Evolutionary conservation across 352 stramenopile species (phyloP).

Genomic region (Globisporangium solare): DNA sequence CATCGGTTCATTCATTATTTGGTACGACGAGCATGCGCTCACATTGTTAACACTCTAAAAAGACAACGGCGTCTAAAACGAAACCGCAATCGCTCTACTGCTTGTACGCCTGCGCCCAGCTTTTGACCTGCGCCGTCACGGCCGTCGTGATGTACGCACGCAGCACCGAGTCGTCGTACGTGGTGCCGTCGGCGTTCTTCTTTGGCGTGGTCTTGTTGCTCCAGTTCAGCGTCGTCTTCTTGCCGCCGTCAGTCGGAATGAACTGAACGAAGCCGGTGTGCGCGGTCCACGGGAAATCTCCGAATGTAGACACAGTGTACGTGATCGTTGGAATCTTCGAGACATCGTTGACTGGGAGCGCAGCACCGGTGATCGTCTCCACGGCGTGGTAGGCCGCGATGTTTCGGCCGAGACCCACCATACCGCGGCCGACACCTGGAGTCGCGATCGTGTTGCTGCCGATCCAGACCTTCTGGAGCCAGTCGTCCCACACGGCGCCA

Average conservation of each 20-base stretch:
- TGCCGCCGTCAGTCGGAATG: neutral
- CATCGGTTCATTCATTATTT: too few relatives aligned
- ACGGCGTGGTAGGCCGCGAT: neutral
- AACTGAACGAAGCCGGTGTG: neutral
- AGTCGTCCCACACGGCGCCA: neutral
- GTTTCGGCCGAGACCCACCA: neutral
- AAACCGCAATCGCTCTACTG: too few relatives aligned
- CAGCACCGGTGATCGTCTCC: neutral
- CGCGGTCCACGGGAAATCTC: neutral
- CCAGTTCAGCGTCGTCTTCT: neutral
- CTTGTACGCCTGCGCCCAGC: too few relatives aligned
- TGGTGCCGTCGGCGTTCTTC: neutral
- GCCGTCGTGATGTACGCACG: too few relatives aligned
- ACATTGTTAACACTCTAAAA: too few relatives aligned
- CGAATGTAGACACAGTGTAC: neutral
- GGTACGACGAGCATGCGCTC: too few relatives aligned
- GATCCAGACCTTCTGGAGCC: neutral
- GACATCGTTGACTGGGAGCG: neutral
- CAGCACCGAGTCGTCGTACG: neutral
- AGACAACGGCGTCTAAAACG: too few relatives aligned
- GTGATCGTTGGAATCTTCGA: neutral
- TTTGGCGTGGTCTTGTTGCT: neutral
- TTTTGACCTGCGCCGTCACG: too few relatives aligned
- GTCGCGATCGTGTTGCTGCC: neutral
- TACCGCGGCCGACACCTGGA: neutral